These are phyloP conservation scores for Phoenix dactylifera DNA, from an alignment of 176 grass and related monocot genomes.

Conservation along the genomic window DNA sequence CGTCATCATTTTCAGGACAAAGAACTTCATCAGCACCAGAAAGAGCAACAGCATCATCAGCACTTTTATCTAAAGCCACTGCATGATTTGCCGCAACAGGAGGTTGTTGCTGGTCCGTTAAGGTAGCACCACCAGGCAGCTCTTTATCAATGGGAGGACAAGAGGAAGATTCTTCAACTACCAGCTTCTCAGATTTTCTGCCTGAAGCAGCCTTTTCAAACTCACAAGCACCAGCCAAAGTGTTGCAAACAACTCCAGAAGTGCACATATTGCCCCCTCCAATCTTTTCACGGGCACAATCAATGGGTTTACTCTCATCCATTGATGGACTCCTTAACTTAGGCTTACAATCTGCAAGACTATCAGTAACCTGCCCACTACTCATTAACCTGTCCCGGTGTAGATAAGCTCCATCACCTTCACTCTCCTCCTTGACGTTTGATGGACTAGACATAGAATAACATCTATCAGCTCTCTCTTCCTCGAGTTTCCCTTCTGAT, in stretches of 20 bases:
- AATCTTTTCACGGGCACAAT: slow-evolving; percentile 27
- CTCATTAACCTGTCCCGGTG: background rate
- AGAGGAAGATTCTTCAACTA: slow-evolving; percentile 22
- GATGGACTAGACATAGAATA: background rate
- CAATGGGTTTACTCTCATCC: slow-evolving; percentile 18
- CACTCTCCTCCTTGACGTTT: slow-evolving; percentile 10
- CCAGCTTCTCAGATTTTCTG: slow-evolving; percentile 12
- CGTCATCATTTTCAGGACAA: background rate
- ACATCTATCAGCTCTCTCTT: slow-evolving; percentile 1
- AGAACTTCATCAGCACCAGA: background rate
- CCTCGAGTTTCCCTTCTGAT: slow-evolving; percentile 19
- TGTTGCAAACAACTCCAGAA: slow-evolving; percentile 11
- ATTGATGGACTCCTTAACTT: slow-evolving; percentile 5
- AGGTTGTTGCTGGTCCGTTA: slow-evolving; percentile 24
- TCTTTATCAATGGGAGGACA: slow-evolving; percentile 19
- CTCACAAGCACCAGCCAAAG: slow-evolving; percentile 17
- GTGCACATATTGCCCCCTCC: slow-evolving; percentile 24
- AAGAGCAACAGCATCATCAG: background rate
- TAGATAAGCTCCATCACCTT: slow-evolving; percentile 18
- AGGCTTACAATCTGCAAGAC: background rate
- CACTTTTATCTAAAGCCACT: slow-evolving; percentile 23
- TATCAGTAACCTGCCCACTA: background rate
- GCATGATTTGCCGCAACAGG: background rate
- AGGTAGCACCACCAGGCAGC: slow-evolving; percentile 13
- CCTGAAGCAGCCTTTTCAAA: background rate